Conservation (phyloP, 495 filamentous ascomycete genomes). For the Clohesyomyces aquaticus region DNA sequence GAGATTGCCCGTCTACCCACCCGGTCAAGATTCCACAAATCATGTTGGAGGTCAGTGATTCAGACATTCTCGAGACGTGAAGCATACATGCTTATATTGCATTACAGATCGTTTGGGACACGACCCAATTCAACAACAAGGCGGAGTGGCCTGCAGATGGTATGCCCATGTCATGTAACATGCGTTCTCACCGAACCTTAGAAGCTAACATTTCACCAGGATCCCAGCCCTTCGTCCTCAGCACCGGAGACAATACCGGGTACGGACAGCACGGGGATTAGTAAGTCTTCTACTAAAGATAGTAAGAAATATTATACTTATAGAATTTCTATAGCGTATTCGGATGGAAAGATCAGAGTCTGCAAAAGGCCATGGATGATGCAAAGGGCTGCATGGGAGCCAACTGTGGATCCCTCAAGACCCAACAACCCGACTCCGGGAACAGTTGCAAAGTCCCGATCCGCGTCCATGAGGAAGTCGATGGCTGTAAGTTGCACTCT, state of each 20-base stretch:
- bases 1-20: constrained; percentile 33
- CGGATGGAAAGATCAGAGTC: constrained; percentile 27
- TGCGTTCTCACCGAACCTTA: too few species aligned
- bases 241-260: constrained; percentile 33
- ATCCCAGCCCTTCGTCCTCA: constrained; percentile 34
- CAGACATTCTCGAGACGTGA: too few species aligned
- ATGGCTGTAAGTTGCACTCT: constrained; percentile 15
- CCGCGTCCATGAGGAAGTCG: constrained; percentile 20
- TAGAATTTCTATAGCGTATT: too few species aligned
- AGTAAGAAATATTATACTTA: not conserved
- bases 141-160: constrained; percentile 37
- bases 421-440: constrained; percentile 9
- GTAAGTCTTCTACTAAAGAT: not conserved
- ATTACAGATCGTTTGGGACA: constrained; percentile 37
- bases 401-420: constrained; percentile 13
- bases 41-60: constrained; percentile 30
- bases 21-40: constrained; percentile 37
- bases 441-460: constrained; percentile 25
- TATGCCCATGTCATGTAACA: not conserved
- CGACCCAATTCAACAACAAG: constrained; percentile 36
- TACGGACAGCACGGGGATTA: constrained; percentile 31
- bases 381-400: constrained; percentile 34
- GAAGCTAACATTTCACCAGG: constrained; percentile 2
- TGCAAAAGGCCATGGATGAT: constrained; percentile 36
- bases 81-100: not conserved